Base-by-base conservation (phyloP, 257 asterid genomes). In the Nyctanthes arbortristis region DNA sequence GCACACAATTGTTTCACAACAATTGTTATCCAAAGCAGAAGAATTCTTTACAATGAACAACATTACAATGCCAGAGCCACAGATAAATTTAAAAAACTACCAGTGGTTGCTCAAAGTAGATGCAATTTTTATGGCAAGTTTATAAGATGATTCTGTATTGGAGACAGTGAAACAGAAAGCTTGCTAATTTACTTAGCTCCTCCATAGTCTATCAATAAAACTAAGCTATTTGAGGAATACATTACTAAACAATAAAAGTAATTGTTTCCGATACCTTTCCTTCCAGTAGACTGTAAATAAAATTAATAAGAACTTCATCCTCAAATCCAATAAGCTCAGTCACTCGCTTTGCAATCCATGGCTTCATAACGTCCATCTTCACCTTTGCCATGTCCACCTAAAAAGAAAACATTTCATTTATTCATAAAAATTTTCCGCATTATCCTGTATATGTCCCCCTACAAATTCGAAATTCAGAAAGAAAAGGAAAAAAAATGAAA, bases 311-410 rank as follows among this genome's bases (percentile, higher is more conserved):
- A 74, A 94, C 99, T 89, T 94, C 99, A 73, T 94, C 99, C 81
- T 94, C 99, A 63, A 94, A 91, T 3, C 99, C 98, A 57, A 94
- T 87, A n/a, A 94, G 84, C 86, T 94, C 99, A 24, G 98, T 94
- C 7, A 89, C 98, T 27, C 98, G 92, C 77, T 82, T 89, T 18
- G 99, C 98, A 63, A 94, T 94, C 99, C 97, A 91, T 1, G 99
- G 99, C 78, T 77, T 91, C 95, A 94, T 71, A 47, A 94, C 95
- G 85, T 94, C 99, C 84, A 94, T 73, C 87, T 89, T 89, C 67
- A 94, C 96, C 73, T 89, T 89, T 1, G 93, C 78, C 92, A 88
- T 89, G 74, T 91, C 99, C 82, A 94, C 97, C 99, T 93, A 77
- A 49, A 73, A 18, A 57, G 56, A 47, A 52, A 30, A 59, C 24